Evolutionary conservation across 2,329 filamentous ascomycete species (phyloP).

Genomic region (Beauveria sp.): DNA sequence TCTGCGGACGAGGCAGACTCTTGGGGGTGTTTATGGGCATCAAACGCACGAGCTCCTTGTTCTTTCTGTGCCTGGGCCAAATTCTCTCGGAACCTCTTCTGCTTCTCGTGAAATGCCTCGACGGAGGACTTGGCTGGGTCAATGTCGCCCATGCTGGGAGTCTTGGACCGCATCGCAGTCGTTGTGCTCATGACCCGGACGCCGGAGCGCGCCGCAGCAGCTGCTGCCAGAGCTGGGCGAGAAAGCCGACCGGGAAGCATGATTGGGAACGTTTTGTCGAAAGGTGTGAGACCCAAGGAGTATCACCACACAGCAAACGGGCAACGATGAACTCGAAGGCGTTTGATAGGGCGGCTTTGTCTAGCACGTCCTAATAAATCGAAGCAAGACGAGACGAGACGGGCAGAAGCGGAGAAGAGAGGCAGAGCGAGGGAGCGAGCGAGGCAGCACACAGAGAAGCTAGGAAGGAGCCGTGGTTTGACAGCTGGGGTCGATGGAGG

Average conservation of each 20-base stretch:
- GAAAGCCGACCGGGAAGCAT: conserved; percentile 47
- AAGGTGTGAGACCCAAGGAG: conserved; percentile 2
- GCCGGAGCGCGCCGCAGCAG: conserved; percentile 36
- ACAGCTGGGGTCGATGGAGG: conserved; percentile 1
- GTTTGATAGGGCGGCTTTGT: neutral
- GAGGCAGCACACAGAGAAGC: conserved; percentile 1
- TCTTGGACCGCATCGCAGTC: conserved; percentile 31
- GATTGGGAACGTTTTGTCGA: conserved; percentile 20
- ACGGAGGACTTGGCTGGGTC: conserved; percentile 57
- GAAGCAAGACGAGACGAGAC: neutral
- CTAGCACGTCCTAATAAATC: conserved; percentile 5
- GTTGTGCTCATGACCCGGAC: conserved; percentile 53
- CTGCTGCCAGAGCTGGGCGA: conserved; percentile 32
- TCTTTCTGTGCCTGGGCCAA: conserved; percentile 70
- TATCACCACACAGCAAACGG: conserved; percentile 6
- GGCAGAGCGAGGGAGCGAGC: neutral
- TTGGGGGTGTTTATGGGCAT: conserved; percentile 27
- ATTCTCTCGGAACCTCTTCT: conserved; percentile 79
- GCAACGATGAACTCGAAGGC: neutral
- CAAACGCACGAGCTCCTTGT: conserved; percentile 73
- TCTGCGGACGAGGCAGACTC: conserved; percentile 33
- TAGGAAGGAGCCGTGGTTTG: conserved; percentile 8
- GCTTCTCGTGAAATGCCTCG: conserved; percentile 70
- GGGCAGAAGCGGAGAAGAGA: neutral
- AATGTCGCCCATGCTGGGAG: conserved; percentile 82